Conservation (phyloP, 495 filamentous ascomycete genomes). For the Annulohypoxylon nitens region DNA sequence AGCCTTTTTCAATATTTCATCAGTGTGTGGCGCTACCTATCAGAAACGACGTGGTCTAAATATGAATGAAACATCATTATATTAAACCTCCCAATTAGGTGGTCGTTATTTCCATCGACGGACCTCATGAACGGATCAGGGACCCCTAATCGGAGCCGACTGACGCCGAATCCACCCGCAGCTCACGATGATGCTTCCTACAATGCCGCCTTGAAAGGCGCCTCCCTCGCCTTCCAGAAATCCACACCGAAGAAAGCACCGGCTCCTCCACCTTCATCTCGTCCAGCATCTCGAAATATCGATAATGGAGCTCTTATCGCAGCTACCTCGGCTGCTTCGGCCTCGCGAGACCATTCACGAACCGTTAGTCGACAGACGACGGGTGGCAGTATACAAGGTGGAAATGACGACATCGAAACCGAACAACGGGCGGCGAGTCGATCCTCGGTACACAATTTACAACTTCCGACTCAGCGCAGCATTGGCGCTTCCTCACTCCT, state of each 20-base stretch:
- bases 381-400: slow-evolving; percentile 25
- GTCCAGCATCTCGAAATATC: slow-evolving; percentile 30
- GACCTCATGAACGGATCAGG: slow-evolving; percentile 50
- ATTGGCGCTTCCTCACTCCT: slow-evolving; percentile 34
- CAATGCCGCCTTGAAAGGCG: slow-evolving; percentile 61
- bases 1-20: background rate
- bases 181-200: slow-evolving; percentile 45
- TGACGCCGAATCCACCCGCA: slow-evolving; percentile 35
- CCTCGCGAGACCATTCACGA: slow-evolving; percentile 46
- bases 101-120: slow-evolving; percentile 43
- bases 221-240: slow-evolving; percentile 62
- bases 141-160: slow-evolving; percentile 40
- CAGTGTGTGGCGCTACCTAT: slow-evolving; percentile 3
- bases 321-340: slow-evolving; percentile 56
- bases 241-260: slow-evolving; percentile 37
- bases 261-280: slow-evolving; percentile 16
- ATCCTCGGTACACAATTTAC: slow-evolving; percentile 23
- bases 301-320: slow-evolving; percentile 64
- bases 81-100: slow-evolving; percentile 17
- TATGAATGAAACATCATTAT: slow-evolving; percentile 36
- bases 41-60: background rate
- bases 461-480: slow-evolving; percentile 18
- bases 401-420: slow-evolving; percentile 9
- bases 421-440: slow-evolving; percentile 15
- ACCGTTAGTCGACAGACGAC: slow-evolving; percentile 44